These are phyloP conservation scores for Nicotiana undulata DNA, from an alignment of 257 asterid genomes.

Conservation along the genomic window DNA sequence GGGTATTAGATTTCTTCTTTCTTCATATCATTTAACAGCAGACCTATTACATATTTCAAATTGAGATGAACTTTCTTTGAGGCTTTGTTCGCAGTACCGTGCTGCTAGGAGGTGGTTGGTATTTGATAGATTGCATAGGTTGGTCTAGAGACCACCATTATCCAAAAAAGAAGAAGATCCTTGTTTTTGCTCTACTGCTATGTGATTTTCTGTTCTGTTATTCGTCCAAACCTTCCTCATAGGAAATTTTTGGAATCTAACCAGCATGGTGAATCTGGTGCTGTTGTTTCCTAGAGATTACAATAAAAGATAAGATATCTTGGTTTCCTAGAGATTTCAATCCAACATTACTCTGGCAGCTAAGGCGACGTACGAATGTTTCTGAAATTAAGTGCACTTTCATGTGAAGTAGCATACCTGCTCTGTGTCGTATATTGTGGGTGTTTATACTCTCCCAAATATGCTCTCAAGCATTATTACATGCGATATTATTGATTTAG, in stretches of 20 bases:
- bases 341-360: neutral
- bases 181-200: neutral
- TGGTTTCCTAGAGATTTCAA: neutral
- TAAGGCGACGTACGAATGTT: neutral
- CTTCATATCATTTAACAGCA: neutral
- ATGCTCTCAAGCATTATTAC: neutral
- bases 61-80: neutral
- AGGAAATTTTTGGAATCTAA: neutral
- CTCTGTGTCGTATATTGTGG: neutral
- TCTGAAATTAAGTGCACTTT: neutral
- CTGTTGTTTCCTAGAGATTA: neutral
- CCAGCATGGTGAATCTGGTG: neutral
- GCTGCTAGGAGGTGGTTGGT: neutral
- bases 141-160: neutral
- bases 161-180: neutral
- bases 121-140: neutral
- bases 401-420: neutral
- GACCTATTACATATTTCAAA: neutral
- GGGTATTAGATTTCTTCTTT: neutral
- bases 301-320: neutral
- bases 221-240: neutral
- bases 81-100: neutral
- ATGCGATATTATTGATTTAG: neutral
- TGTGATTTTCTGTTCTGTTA: neutral
- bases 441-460: neutral